Percentiles rank a stretch among this genome's conserved stretches.
Conservation (phyloP, 2,329 filamentous ascomycete species). For the Didymella keratinophila region DNA sequence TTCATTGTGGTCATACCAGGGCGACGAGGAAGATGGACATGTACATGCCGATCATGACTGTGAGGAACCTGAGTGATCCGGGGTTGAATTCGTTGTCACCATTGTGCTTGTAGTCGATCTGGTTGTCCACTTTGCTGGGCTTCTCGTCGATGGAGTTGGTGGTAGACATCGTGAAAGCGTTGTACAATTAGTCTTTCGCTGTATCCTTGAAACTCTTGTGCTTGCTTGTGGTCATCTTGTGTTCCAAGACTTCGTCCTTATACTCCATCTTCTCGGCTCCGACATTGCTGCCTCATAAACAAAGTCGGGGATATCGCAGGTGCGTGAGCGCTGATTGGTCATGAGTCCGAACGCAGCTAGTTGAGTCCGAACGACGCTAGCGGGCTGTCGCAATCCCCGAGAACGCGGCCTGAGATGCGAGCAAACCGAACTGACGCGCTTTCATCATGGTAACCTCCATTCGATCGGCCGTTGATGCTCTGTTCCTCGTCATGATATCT, state of each 20-base stretch:
- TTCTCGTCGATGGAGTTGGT: neutral
- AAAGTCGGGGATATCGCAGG: neutral
- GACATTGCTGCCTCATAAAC: neutral
- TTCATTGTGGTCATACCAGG: slow-evolving; percentile 16
- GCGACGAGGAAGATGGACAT: slow-evolving; percentile 39
- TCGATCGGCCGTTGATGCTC: neutral
- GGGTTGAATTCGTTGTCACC: slow-evolving; percentile 26
- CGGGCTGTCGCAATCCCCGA: neutral
- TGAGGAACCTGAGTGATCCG: slow-evolving; percentile 34
- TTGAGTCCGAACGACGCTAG: neutral
- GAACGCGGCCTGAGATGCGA: neutral
- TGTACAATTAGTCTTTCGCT: neutral
- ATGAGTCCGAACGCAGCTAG: neutral
- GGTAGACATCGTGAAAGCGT: neutral
- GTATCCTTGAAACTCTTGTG: neutral
- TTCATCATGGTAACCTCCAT: neutral
- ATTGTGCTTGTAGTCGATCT: neutral
- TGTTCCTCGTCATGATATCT: neutral
- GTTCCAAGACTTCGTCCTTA: neutral
- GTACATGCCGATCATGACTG: slow-evolving; percentile 36
- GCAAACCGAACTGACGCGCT: neutral
- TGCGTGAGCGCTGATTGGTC: neutral
- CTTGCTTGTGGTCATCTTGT: neutral
- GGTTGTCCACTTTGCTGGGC: neutral
- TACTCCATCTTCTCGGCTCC: neutral